Base-by-base conservation (phyloP, 2,329 filamentous ascomycete genomes). In the Pseudocercospora vitis region DNA sequence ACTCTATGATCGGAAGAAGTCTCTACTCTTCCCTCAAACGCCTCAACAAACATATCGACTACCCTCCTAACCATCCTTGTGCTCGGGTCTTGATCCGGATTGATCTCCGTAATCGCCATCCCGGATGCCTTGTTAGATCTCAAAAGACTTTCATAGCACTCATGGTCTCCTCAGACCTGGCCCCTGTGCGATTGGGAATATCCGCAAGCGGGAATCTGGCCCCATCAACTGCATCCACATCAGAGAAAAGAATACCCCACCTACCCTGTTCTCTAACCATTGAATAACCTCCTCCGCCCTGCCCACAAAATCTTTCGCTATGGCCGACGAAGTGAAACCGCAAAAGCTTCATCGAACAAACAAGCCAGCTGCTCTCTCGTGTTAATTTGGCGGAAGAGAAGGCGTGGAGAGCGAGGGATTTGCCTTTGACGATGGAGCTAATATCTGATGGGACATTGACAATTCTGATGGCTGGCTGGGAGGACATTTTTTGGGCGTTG, bases 151-250 rank as follows among this genome's bases (percentile, higher is more conserved):
- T 18, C 32, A 50, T 28, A 12, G 47, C 47, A 19, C 9, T 23
- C 47, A 50, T 5, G 14, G 29, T 23, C 5, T 29, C 23, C 11
- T 42, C 47, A 29, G 29, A 42, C 5, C 33, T 33, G n/a, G 31
- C 33, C 4, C 47, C 47, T 1, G 47, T 50, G 3, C 47, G 47
- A 31, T 50, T 50, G 12, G 29, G 31, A 11, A 50, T 33, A 40
- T 50, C 42, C n/a, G 48, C 48, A 18, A 50, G 16, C 12, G 48
- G 48, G 31, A 50, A 50, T 18, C 18, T 14, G 7, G 24, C 42
- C n/a, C 32, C 48, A 40, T 50, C 48, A 9, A 50, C 32, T 12
- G 48, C 21, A 42, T 50, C 48, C 4, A 50, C 48, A 21, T 50
- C 48, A n/a, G n/a, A n/a, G 21, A 50, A 42, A 31, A 39, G 35